Evolutionary conservation across 78 protist genomes (phyloP).

Genomic region (Pigoraptor vietnamica): DNA sequence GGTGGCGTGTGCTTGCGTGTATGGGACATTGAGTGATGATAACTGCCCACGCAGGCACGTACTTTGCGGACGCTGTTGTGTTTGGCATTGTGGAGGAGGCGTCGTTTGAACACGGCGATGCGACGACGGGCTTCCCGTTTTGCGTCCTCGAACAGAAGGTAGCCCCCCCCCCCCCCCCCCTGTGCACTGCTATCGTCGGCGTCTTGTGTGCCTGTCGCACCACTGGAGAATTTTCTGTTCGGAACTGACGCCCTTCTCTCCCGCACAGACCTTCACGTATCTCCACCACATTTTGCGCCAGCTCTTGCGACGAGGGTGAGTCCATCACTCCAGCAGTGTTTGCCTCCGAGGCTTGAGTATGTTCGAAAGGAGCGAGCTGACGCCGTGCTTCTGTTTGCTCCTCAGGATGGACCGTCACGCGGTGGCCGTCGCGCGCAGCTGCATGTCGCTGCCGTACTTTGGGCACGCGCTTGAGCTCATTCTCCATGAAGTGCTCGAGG

Average conservation of each 20-base stretch:
- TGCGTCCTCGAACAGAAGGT: constrained; percentile 13
- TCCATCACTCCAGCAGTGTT: neutral
- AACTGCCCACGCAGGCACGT: neutral
- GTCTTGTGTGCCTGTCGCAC: neutral
- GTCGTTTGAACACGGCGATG: neutral
- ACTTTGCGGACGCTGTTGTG: neutral
- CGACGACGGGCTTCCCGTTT: neutral
- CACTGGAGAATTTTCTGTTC: neutral
- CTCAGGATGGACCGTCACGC: constrained; percentile 5
- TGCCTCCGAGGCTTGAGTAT: neutral
- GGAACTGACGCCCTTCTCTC: too few species aligned
- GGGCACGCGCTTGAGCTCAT: constrained; percentile 30
- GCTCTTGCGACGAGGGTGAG: neutral
- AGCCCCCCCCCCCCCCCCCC: neutral
- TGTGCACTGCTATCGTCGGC: too few species aligned
- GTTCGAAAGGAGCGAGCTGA: neutral
- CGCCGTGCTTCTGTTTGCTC: too few species aligned
- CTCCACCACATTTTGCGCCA: neutral
- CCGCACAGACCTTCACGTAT: constrained; percentile 2
- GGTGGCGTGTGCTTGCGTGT: too few species aligned
- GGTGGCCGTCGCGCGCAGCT: neutral
- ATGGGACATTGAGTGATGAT: too few species aligned
- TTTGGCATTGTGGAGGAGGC: neutral
- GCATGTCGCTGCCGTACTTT: constrained; percentile 15
- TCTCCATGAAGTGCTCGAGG: constrained; percentile 34